A percentile compares a stretch with the other conserved stretches of the same genome.
Conservation (phyloP, 495 filamentous ascomycete species). For the Aspergillus wentii region DNA sequence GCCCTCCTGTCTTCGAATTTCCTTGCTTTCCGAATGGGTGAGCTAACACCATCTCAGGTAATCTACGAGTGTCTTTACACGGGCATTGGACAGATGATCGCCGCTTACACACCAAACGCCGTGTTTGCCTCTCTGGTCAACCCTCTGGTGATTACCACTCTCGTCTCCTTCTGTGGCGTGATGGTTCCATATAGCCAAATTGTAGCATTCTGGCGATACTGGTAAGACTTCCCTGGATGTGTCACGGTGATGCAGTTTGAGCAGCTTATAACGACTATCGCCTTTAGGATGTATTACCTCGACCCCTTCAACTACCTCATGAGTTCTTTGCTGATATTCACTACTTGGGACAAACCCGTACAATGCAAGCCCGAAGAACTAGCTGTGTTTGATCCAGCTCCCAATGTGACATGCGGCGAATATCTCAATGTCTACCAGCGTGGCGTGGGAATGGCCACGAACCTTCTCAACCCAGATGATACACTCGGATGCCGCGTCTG, state of each 20-base stretch:
- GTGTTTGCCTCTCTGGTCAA: constrained; percentile 50
- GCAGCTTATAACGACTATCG: no score
- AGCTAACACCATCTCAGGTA: no score
- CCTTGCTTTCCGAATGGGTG: no score
- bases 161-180: constrained; percentile 51
- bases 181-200: constrained; percentile 38
- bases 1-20: no score
- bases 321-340: constrained; percentile 48
- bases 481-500: constrained; percentile 56
- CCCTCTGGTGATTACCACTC: constrained; percentile 50
- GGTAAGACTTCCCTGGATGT: no score
- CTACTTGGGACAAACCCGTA: constrained; percentile 49
- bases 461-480: constrained; percentile 45
- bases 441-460: constrained; percentile 36
- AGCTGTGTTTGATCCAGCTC: constrained; percentile 47
- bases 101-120: constrained; percentile 54
- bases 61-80: constrained; percentile 51
- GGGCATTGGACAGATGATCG: constrained; percentile 58
- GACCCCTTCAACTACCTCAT: constrained; percentile 66
- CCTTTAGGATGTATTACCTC: constrained; percentile 64
- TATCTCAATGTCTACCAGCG: constrained; percentile 49
- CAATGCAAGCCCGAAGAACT: constrained; percentile 53
- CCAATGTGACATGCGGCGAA: constrained; percentile 40
- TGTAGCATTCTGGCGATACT: constrained; percentile 59
- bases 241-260: no score